Percentiles rank a stretch among this genome's conserved stretches.
Evolutionary conservation across 2,329 filamentous ascomycete species (phyloP).

Genomic region (Penicillium sp.): DNA sequence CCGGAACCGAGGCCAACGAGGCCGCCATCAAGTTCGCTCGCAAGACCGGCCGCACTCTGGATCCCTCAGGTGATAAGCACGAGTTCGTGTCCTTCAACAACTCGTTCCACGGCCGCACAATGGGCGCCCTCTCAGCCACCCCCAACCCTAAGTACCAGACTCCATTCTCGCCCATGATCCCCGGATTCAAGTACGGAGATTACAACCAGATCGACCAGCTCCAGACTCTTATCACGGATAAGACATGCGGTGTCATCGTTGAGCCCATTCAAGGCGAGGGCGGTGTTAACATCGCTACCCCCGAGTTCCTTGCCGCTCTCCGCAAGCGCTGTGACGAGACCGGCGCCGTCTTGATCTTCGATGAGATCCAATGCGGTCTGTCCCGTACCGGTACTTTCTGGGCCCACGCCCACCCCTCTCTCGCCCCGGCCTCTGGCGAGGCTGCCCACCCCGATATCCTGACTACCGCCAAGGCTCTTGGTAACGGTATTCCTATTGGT

Average conservation of each 20-base stretch:
- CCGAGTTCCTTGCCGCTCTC: slow-evolving; percentile 81
- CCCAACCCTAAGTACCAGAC: slow-evolving; percentile 97
- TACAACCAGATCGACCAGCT: slow-evolving; percentile 80
- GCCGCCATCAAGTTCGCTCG: slow-evolving; percentile 95
- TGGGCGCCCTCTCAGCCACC: slow-evolving; percentile 92
- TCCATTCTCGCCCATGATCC: slow-evolving; percentile 92
- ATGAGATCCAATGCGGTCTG: slow-evolving; percentile 96
- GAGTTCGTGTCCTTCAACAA: slow-evolving; percentile 89
- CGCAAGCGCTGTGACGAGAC: slow-evolving; percentile 81
- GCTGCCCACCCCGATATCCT: slow-evolving; percentile 91
- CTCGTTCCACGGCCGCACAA: slow-evolving; percentile 94
- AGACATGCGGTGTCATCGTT: slow-evolving; percentile 90
- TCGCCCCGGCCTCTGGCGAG: slow-evolving; percentile 42
- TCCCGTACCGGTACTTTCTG: slow-evolving; percentile 84
- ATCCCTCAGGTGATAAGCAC: slow-evolving; percentile 70
- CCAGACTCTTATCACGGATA: slow-evolving; percentile 71
- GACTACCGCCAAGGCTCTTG: slow-evolving; percentile 92
- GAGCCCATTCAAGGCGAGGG: slow-evolving; percentile 98
- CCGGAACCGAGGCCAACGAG: slow-evolving; percentile 94
- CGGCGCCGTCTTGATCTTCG: slow-evolving; percentile 85
- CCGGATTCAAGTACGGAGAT: slow-evolving; percentile 81
- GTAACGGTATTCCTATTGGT: slow-evolving; percentile 94
- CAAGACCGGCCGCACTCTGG: slow-evolving; percentile 77
- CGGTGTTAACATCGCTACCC: slow-evolving; percentile 78
- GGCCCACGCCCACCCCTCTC: slow-evolving; percentile 75